Conservation (phyloP, 352 stramenopile species). For the Phytophthora citrophthora region DNA sequence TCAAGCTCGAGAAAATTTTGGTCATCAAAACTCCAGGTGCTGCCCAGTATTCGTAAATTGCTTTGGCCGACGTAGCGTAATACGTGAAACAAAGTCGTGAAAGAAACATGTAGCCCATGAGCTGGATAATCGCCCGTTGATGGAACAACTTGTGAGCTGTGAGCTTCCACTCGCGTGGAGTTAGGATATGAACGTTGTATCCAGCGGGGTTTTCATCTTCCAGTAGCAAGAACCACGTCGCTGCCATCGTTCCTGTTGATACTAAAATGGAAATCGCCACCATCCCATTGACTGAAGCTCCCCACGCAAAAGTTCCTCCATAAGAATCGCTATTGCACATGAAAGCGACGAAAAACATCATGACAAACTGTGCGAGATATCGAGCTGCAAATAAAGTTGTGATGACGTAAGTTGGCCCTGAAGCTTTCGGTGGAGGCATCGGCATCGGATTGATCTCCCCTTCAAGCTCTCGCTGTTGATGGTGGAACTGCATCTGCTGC, state of each 20-base stretch:
- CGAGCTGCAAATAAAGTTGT: conserved; percentile 45
- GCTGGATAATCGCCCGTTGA: conserved; percentile 46
- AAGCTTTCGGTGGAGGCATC: conserved; percentile 8
- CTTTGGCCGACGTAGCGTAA: conserved; percentile 62
- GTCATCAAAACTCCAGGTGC: conserved; percentile 44
- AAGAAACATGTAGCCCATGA: conserved; percentile 51
- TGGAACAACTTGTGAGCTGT: conserved; percentile 46
- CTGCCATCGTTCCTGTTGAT: conserved; percentile 19
- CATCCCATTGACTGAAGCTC: conserved; percentile 51
- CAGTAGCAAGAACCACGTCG: conserved; percentile 46
- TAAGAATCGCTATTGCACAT: conserved; percentile 64
- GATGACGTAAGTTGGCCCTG: conserved; percentile 41
- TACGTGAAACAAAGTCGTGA: conserved; percentile 61
- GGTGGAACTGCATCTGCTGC: conserved; percentile 32
- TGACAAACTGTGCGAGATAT: conserved; percentile 45
- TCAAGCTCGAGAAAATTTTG: conserved; percentile 53
- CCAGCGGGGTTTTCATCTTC: conserved; percentile 35
- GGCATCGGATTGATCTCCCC: conserved; percentile 20
- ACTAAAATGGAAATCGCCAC: conserved; percentile 44
- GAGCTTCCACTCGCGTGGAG: conserved; percentile 14
- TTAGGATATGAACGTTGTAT: conserved; percentile 33
- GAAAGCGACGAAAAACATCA: conserved; percentile 53
- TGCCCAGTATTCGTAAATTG: conserved; percentile 67
- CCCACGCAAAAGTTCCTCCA: conserved; percentile 59
- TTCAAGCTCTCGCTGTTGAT: conserved; percentile 27